Base-by-base conservation (phyloP, 768 basidiomycete genomes). In the Mycena vulgaris region DNA sequence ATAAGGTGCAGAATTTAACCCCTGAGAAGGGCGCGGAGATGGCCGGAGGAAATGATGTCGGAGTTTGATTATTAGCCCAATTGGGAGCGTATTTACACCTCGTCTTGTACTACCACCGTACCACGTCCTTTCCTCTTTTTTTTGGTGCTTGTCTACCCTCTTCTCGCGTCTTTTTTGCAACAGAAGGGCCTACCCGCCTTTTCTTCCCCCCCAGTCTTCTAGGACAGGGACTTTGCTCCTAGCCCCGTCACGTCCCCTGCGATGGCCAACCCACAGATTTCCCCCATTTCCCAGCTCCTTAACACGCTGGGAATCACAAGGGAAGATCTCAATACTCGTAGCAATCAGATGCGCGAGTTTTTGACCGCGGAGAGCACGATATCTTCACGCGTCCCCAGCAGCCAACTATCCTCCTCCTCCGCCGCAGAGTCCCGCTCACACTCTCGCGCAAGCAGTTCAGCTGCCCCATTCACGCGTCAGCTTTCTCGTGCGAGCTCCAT, bases 331-430 rank as follows among this genome's bases (percentile, higher is more conserved):
- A 78, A 84, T 74, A 86, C 88, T 77, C 92, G 89, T 77, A 93
- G 90, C 75, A 87, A 91, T 82, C 88, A 93, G 78, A 94, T 95
- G 93, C 91, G 93, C 60, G 89, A 89, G 74, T 94, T 93, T 83
- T 85, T 93, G 73, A 90, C 88, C 37, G 80, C 89, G 33, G 86
- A 90, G 76, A 83, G 83, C 75, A 77, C 81, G 60, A 78, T 79
- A 64, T 78, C 86, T 80, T 80, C 85, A 79, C 86, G 86, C 81
- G 84, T 83, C 76, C 70, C 83, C 73, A 81, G 80, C 74, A 81
- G 80, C 75, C 75, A 77, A 69, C 77, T 77, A 69, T 66, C 82
- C 73, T 80, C 80, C 68, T 66, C 82, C 73, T 82, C 77, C 74
- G 80, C 71, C 71, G 76, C 77, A 62, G 84, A 81, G 74, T 77